Conservation (phyloP, 208 protist genomes). For the Leishmania braziliensis region DNA sequence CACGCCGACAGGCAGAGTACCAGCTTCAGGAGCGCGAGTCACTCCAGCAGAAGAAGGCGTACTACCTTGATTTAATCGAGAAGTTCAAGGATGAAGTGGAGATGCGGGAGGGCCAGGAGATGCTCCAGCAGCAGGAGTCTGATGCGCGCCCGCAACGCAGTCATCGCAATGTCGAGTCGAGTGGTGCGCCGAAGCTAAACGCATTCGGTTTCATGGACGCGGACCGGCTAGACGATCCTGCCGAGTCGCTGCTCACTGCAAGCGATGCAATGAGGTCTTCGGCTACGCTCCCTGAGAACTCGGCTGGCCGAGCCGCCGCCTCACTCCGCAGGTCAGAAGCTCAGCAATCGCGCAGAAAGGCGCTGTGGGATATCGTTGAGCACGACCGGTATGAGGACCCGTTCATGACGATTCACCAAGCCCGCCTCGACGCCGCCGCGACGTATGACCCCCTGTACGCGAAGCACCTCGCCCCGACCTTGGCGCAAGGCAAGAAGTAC, state of each 20-base stretch:
- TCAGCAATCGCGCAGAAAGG: conserved; percentile 25
- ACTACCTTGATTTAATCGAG: conserved; percentile 72
- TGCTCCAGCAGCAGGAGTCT: conserved; percentile 39
- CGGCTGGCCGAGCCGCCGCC: not conserved
- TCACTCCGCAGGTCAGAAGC: not conserved
- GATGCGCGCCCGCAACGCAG: conserved; percentile 1
- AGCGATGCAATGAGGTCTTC: not conserved
- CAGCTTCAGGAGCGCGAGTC: conserved; percentile 65
- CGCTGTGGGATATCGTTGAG: conserved; percentile 65
- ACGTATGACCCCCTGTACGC: conserved; percentile 73
- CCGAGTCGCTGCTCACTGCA: conserved; percentile 5
- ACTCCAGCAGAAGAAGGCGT: conserved; percentile 50
- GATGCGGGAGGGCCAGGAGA: conserved; percentile 68
- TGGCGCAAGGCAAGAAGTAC: conserved; percentile 81
- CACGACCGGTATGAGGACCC: conserved; percentile 81
- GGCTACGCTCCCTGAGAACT: not conserved
- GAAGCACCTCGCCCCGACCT: conserved; percentile 44
- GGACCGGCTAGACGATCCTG: conserved; percentile 30
- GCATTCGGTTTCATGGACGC: conserved; percentile 77
- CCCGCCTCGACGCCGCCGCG: conserved; percentile 73
- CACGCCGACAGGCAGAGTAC: conserved; percentile 68
- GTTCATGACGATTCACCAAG: conserved; percentile 78
- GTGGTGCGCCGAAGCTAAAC: conserved; percentile 23
- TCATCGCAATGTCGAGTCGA: not conserved
- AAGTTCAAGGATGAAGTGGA: conserved; percentile 73